Evolutionary conservation across 176 grass and related monocot species (phyloP).

Genomic region (Dactylis glomerata): DNA sequence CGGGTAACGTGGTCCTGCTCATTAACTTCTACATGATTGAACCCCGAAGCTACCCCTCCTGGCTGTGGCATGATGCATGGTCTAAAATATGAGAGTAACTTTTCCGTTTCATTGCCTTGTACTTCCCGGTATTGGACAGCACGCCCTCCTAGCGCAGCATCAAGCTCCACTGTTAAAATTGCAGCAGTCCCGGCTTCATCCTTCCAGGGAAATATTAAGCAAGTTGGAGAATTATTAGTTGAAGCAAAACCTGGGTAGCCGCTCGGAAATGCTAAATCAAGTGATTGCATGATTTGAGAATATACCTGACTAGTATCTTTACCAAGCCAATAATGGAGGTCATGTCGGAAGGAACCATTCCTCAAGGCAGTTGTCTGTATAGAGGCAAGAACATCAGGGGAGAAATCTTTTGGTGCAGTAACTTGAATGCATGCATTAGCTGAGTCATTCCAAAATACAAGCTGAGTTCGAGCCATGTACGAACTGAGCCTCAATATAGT

Average conservation of each 20-base stretch:
- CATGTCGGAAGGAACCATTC: conserved; percentile 85
- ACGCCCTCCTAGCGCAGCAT: conserved; percentile 83
- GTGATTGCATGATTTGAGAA: conserved; percentile 27
- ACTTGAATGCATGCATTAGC: neutral
- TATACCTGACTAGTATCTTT: conserved; percentile 95
- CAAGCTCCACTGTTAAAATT: conserved; percentile 87
- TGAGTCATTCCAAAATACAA: neutral
- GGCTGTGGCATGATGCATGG: conserved; percentile 95
- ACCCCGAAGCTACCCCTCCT: conserved; percentile 83
- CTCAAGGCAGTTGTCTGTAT: conserved; percentile 73
- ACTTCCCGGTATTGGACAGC: conserved; percentile 88
- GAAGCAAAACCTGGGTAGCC: neutral
- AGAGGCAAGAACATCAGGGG: conserved; percentile 18
- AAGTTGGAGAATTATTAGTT: conserved; percentile 14
- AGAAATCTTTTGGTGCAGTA: neutral
- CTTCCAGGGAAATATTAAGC: conserved; percentile 29
- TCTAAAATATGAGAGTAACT: conserved; percentile 87
- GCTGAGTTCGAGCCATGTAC: neutral
- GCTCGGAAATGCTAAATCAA: conserved; percentile 20
- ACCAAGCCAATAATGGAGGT: conserved; percentile 99
- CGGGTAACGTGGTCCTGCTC: conserved; percentile 65
- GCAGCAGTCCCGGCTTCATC: conserved; percentile 92
- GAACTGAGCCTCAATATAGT: neutral
- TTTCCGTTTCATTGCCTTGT: conserved; percentile 94
- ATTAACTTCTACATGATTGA: conserved; percentile 78